Evolutionary conservation across 2,329 filamentous ascomycete genomes (phyloP), one percentile per base, ranked within the genome.

Genomic region (Beauveria varroae): DNA sequence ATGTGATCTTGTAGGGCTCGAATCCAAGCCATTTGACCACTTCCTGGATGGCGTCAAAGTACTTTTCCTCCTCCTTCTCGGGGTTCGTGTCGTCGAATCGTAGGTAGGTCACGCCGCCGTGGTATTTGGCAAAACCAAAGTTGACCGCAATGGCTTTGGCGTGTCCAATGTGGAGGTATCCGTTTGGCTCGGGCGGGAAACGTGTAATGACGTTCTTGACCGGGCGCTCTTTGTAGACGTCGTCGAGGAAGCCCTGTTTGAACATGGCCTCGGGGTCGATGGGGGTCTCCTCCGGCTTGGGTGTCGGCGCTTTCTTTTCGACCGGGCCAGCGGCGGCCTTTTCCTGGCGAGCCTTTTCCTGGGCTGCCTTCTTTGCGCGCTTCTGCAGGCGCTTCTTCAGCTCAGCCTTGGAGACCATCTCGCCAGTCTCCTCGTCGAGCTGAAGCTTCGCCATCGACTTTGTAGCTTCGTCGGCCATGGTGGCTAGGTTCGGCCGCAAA

Each of bases 71-170:
- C 73, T 98, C 95, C 53, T 90, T 90, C 65, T 93, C 91, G 1
- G 95, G 95, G 73, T 98, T 98, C 16, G 95, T 98, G 69, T 98
- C 95, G 72, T 98, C 95, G 73, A 90, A 96, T 68, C 93, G 57
- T 37, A 63, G 57, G 49, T 83, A 61, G 26, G 53, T 57, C 16
- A 52, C 54, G 28, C 93, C 93, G 41, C 88, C 89, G 71, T 96
- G 90, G 70, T 87, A 86, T 70, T 84, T 86, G 16, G 95, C 93
- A 72, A 97, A 98, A 7, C 93, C 93, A 76, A 98, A 98, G 76
- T 98, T 97, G 74, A 98, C 86, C 0, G 91, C 89, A 73, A 98
- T 97, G 24, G 95, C 93, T 78, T 98, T 98, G 66, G 89, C 90
- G 72, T 98, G 95, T 22, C 93, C 93, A 67, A 98, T 89, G 71